Evolutionary conservation across 192 early-diverging fungal genomes (phyloP), one percentile per base, ranked within the genome.

Genomic region (Phycomyces blakesleeanus): DNA sequence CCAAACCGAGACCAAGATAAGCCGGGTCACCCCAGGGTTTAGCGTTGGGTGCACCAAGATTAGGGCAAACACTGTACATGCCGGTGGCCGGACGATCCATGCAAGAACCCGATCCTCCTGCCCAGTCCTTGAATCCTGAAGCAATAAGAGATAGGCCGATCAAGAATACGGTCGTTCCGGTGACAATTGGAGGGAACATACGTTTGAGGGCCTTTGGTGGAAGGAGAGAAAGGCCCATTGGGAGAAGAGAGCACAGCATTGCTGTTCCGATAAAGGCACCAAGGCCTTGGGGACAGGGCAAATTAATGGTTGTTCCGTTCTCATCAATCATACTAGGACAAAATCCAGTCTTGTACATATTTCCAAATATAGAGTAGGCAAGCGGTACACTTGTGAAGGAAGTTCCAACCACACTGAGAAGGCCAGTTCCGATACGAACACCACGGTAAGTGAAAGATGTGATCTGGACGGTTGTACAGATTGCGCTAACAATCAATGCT

Each of bases 151-250:
- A 64, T 5, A 73, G 67, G 10, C 81, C 81, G 26, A 83, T 81
- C 59, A 83, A 47, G 47, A 78, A 63, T 18, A 83, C 67, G 2
- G 77, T 78, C 24, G 68, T 70, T 63, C 81, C 81, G 16, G 81
- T 81, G 10, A 83, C 81, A 64, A 83, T 76, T 22, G 82, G 82
- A 16, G 81, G 81, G 53, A 83, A 83, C 57, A 83, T 55, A 44
- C 66, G 76, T 59, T 80, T 75, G 37, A 83, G 52, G 0, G 69
- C 56, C 18, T 66, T 69, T 38, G 74, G 79, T 51, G 81, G 81
- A 27, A 83, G 14, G 29, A 81, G 79, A 6, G 78, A 80, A 12
- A 83, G 54, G 7, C 53, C 24, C 26, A 83, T 76, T 3, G 71
- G 71, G 39, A 83, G 54, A 5, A 81, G 20, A 51, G 70, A 68